A percentile compares a stretch with the other conserved stretches of the same genome.
Conservation (phyloP, 75 land plant genomes). For the Pinus tabuliformis region DNA sequence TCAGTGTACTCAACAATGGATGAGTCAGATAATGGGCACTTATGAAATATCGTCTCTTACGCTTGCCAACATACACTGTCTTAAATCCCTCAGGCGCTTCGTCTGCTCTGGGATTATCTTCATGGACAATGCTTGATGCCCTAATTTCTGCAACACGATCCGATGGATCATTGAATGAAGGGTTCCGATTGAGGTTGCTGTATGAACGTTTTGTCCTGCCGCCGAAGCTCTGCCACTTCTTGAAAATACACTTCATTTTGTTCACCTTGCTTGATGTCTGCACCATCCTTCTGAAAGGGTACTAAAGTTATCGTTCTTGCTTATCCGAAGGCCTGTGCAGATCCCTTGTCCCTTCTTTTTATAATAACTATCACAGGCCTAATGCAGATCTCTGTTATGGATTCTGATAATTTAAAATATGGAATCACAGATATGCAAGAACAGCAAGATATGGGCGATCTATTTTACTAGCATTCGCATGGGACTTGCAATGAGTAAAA, state of each 20-base stretch:
- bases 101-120: background rate
- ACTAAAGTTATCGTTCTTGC: no score
- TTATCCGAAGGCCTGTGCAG: no score
- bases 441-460: no score
- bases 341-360: no score
- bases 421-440: no score
- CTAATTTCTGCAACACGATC: slow-evolving; percentile 6
- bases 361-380: no score
- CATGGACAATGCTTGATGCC: slow-evolving; percentile 11
- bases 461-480: no score
- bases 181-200: slow-evolving; percentile 25
- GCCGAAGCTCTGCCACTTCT: slow-evolving; percentile 42
- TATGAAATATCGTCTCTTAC: slow-evolving; percentile 37
- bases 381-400: no score
- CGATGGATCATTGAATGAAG: no score
- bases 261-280: slow-evolving; percentile 2
- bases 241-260: slow-evolving; percentile 18
- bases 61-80: slow-evolving; percentile 30
- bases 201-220: slow-evolving; percentile 19
- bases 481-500: no score
- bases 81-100: background rate
- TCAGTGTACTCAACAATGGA: slow-evolving; percentile 31
- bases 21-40: slow-evolving; percentile 34
- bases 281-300: no score
- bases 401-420: no score